Evolutionary conservation across 108 stramenopile genomes (phyloP).

Genomic region (Skeletonema costatum): DNA sequence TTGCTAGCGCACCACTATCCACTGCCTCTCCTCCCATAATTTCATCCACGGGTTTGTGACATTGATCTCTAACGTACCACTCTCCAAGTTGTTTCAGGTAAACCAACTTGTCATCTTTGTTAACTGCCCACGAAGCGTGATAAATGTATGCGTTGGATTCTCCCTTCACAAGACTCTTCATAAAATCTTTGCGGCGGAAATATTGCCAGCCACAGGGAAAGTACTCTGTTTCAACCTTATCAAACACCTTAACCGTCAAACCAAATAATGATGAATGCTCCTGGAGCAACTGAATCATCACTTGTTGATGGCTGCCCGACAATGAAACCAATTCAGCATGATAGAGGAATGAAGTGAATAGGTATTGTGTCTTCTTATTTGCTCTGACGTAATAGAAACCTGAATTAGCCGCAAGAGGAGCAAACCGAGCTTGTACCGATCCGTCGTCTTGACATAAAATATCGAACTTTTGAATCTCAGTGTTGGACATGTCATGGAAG

Average conservation of each 20-base stretch:
- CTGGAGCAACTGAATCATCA: neutral
- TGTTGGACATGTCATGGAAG: conserved; percentile 44
- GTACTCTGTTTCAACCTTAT: neutral
- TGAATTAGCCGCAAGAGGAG: conserved; percentile 53
- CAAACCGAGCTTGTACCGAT: conserved; percentile 35
- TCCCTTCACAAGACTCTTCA: conserved; percentile 12
- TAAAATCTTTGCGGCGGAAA: neutral
- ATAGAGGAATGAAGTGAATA: conserved; percentile 58
- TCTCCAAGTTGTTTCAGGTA: conserved; percentile 72
- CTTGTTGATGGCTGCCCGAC: conserved; percentile 11
- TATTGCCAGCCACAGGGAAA: neutral
- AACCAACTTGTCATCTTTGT: conserved; percentile 75
- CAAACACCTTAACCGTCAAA: neutral
- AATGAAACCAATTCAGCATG: conserved; percentile 50
- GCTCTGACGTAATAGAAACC: conserved; percentile 59
- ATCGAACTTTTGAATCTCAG: conserved; percentile 51
- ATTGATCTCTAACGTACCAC: conserved; percentile 72
- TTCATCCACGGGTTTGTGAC: conserved; percentile 15
- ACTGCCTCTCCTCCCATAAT: conserved; percentile 1
- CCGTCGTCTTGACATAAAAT: conserved; percentile 62
- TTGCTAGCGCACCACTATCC: conserved; percentile 19
- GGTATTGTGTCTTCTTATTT: conserved; percentile 55
- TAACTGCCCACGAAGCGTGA: conserved; percentile 71
- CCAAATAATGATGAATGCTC: conserved; percentile 1
- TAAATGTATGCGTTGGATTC: neutral